A percentile compares a stretch with the other conserved stretches of the same genome.
These are phyloP conservation scores for Epichloe scottii DNA, from an alignment of 2,329 filamentous ascomycete species.

Conservation along the genomic window DNA sequence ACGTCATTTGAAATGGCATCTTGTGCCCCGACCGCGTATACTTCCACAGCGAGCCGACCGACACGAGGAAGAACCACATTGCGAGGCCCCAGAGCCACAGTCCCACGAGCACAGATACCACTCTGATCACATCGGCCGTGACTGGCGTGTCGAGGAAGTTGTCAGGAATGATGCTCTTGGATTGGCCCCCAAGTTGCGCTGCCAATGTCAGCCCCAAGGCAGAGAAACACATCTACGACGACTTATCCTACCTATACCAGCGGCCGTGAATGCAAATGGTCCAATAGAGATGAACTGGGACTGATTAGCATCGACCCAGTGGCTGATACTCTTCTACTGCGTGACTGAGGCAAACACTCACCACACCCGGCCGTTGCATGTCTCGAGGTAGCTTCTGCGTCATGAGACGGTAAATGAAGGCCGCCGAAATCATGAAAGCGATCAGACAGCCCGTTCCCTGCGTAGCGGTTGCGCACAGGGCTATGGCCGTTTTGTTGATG, in stretches of 20 bases:
- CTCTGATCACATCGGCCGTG: constrained; percentile 30
- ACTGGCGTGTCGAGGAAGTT: constrained; percentile 29
- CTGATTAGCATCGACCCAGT: background rate
- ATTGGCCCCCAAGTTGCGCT: constrained; percentile 33
- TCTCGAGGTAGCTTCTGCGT: constrained; percentile 74
- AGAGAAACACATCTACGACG: background rate
- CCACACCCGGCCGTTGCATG: constrained; percentile 62
- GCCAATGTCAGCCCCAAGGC: background rate
- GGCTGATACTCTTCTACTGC: too few relatives aligned
- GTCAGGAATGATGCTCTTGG: constrained; percentile 29
- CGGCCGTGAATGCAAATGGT: constrained; percentile 49
- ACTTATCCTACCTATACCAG: constrained; percentile 20
- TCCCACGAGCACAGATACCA: constrained; percentile 47
- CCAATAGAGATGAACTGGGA: constrained; percentile 65
- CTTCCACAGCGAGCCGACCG: constrained; percentile 62
- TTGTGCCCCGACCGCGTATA: constrained; percentile 43
- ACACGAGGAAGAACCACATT: constrained; percentile 74
- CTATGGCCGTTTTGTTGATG: constrained; percentile 30
- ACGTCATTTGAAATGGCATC: constrained; percentile 72
- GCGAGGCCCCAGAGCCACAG: constrained; percentile 78
- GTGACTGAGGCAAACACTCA: constrained; percentile 14
- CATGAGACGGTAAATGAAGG: constrained; percentile 79
- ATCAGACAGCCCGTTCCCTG: constrained; percentile 46
- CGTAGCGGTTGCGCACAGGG: constrained; percentile 34
- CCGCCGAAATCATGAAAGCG: constrained; percentile 67